Base-by-base conservation (phyloP, 78 protist species). In the Dictyostelium firmibasis region DNA sequence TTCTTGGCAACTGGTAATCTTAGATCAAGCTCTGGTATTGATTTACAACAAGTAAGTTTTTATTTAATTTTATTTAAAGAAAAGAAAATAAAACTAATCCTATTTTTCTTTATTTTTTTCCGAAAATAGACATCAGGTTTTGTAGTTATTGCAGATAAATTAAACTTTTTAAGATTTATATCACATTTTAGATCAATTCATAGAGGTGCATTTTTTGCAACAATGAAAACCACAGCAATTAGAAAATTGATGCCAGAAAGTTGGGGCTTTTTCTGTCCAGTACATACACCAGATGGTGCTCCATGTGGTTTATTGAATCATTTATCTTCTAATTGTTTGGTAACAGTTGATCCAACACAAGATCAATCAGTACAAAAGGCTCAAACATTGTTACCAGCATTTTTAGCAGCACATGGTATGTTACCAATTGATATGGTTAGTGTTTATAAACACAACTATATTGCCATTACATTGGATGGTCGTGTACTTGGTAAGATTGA, bases 201-300 rank as follows among this genome's bases (percentile, higher is more conserved):
- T 89, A 83, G 99, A 50, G 99, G 99, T 50, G 94, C 97, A 25
- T 99, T 98, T 97, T 98, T 98, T 91, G 83, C 99, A 3, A 96
- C 92, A 44, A 97, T 98, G 99, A 97, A 97, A 64, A 98, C 99
- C 20, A 98, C 99, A 16, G 27, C 96, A 18, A 98, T 98, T 60
- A 97, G 99, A 41, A 98, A 97, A 92, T 97, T 99, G 78, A 96
- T 97, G 85, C 99, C 99, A 29, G 99, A 99, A 69, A 60, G 97
- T 11, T 99, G 98, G 98, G 99, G 99, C 75, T 99, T 98, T 97
- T 33, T 99, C 27, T 99, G 99, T 92, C 99, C 99, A 43, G 99
- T 99, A 31, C 99, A 99, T 98, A 99, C 99, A 4, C 99, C 99
- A 47, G 99, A 99, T 83, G 99, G 99, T 23, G 96, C 99, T 29